phyloP scores from a whole-genome alignment of 148 eudicot species.

The Cornus kousa region DNA sequence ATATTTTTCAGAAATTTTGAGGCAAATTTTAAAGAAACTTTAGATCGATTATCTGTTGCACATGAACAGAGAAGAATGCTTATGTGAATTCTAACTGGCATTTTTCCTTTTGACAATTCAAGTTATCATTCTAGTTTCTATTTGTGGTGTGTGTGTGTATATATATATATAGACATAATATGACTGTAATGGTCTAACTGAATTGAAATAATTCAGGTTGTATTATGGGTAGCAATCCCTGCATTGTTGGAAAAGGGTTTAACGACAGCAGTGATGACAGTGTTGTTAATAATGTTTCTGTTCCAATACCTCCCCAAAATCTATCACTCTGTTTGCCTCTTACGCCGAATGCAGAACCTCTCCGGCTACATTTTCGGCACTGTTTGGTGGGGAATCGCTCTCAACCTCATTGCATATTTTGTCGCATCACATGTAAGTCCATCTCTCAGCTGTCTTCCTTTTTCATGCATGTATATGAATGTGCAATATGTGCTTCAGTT shows the following conservation, averaged over 20 bases:
- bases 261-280: slow-evolving; percentile 64
- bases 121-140: no score
- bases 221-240: slow-evolving; percentile 79
- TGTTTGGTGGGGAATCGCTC: slow-evolving; percentile 98
- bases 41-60: no score
- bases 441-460: neutral
- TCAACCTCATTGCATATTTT: slow-evolving; percentile 86
- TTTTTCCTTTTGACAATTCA: no score
- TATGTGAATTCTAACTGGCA: no score
- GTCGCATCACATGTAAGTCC: slow-evolving; percentile 86
- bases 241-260: slow-evolving; percentile 50
- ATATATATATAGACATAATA: no score
- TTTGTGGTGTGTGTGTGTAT: no score
- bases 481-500: no score
- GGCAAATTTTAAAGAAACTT: no score
- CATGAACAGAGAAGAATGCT: no score
- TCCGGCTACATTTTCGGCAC: slow-evolving; percentile 90
- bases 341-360: slow-evolving; percentile 84
- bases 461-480: neutral
- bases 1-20: no score
- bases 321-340: slow-evolving; percentile 80
- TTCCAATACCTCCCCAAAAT: slow-evolving; percentile 90
- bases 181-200: no score
- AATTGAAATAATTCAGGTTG: slow-evolving; percentile 45
- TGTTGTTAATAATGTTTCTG: slow-evolving; percentile 58